Evolutionary conservation across 768 basidiomycete genomes (phyloP).

Genomic region (Fistulinella prunicolor): DNA sequence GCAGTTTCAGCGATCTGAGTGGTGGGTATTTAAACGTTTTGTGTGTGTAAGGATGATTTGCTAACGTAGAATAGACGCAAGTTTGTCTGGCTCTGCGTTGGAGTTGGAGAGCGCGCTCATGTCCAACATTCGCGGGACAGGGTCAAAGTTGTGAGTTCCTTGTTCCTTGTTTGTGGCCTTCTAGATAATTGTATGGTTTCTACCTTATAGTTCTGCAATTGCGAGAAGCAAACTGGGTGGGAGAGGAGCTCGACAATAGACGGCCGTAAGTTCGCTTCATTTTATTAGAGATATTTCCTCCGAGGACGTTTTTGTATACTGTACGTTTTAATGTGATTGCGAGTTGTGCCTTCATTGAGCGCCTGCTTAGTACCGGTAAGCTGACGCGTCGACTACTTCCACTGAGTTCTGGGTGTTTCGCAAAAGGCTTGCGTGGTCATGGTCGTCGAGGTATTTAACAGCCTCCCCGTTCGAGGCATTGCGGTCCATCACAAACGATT

Average conservation of each 20-base stretch:
- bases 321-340: conserved; percentile 5
- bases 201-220: conserved; percentile 32
- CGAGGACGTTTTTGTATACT: neutral
- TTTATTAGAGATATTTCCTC: neutral
- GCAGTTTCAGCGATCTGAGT: conserved; percentile 84
- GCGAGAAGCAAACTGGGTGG: conserved; percentile 31
- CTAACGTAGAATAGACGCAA: conserved; percentile 48
- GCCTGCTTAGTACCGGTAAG: neutral
- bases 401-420: conserved; percentile 23
- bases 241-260: conserved; percentile 29
- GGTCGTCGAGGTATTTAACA: conserved; percentile 13
- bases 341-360: conserved; percentile 12
- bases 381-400: conserved; percentile 20
- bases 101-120: conserved; percentile 72
- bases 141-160: conserved; percentile 65
- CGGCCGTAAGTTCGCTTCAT: neutral
- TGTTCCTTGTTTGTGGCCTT: neutral
- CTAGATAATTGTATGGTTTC: conserved; percentile 1
- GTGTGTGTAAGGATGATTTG: neutral
- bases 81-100: conserved; percentile 67
- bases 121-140: conserved; percentile 66
- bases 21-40: conserved; percentile 44
- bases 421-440: conserved; percentile 17
- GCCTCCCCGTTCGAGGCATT: neutral
- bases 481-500: neutral